Percentiles rank a stretch among this genome's conserved stretches.
Conservation (phyloP, 768 basidiomycete genomes). For the Suillus subaureus region DNA sequence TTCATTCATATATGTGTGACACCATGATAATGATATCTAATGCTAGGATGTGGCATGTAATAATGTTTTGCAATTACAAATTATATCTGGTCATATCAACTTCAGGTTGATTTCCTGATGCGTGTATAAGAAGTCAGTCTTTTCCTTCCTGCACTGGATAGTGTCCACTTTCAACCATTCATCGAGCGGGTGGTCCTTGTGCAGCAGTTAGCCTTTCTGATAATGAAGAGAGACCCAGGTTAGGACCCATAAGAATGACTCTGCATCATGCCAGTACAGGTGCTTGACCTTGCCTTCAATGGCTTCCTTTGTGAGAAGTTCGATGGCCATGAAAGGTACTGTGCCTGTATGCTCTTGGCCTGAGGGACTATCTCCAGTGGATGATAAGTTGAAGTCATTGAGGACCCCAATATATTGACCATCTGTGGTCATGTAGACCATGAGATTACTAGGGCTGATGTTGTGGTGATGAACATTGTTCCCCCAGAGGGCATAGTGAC, state of each 20-base stretch:
- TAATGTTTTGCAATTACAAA: no score
- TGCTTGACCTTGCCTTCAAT: slow-evolving; percentile 2
- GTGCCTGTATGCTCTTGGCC: slow-evolving; percentile 16
- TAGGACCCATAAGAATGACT: slow-evolving; percentile 7
- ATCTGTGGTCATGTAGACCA: neutral
- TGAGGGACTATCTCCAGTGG: neutral
- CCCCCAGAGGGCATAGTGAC: slow-evolving; percentile 8
- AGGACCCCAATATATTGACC: neutral
- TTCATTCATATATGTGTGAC: no score
- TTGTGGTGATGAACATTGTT: neutral
- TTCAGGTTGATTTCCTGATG: no score
- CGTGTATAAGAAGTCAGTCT: neutral
- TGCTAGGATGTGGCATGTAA: no score
- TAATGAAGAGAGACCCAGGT: neutral
- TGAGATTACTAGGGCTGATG: neutral
- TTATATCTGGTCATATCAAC: no score
- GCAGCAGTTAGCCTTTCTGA: neutral
- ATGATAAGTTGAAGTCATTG: slow-evolving; percentile 10
- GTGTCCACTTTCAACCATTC: neutral
- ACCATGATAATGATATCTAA: no score
- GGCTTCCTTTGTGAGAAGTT: neutral
- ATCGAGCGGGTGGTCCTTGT: neutral
- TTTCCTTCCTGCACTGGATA: neutral
- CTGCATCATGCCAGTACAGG: neutral
- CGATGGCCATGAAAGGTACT: slow-evolving; percentile 16